phyloP scores from a whole-genome alignment of 805 yeast species.

The Sugiyamaella qingdaonensis region DNA sequence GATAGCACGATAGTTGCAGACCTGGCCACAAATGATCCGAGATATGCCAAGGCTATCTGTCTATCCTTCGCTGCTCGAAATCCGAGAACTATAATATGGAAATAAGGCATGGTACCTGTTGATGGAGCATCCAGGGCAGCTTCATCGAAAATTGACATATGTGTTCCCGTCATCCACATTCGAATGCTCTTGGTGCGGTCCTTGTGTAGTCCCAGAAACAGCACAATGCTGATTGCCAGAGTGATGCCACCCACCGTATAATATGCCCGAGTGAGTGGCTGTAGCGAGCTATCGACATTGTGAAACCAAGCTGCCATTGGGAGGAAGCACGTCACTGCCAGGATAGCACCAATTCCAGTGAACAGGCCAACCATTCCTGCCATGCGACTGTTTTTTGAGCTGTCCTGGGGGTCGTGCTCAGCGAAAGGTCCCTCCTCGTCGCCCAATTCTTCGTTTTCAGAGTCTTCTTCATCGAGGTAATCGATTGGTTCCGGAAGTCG shows the following conservation, averaged over 20 bases:
- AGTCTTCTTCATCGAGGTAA: constrained; percentile 17
- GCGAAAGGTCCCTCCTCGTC: constrained; percentile 1
- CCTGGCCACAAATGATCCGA: constrained; percentile 61
- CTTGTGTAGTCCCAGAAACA: constrained; percentile 46
- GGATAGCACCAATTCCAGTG: constrained; percentile 65
- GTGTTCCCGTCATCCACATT: constrained; percentile 28
- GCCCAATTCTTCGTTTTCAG: constrained; percentile 2
- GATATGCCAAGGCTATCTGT: constrained; percentile 51
- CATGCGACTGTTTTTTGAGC: constrained; percentile 45
- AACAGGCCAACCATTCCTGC: constrained; percentile 59
- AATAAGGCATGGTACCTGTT: constrained; percentile 31
- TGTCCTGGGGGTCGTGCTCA: constrained; percentile 15
- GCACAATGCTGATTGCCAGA: constrained; percentile 36
- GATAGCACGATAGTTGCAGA: constrained; percentile 56
- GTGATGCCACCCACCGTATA: constrained; percentile 44
- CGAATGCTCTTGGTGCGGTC: constrained; percentile 34
- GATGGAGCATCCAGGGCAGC: constrained; percentile 28
- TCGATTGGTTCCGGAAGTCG: neutral
- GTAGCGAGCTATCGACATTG: constrained; percentile 29
- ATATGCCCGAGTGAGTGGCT: constrained; percentile 43
- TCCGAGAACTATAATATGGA: constrained; percentile 45
- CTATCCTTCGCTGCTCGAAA: constrained; percentile 45
- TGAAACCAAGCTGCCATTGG: constrained; percentile 54
- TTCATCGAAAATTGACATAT: constrained; percentile 27
- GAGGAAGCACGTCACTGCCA: constrained; percentile 51